Base-by-base conservation (phyloP, 805 yeast species). In the Wickerhamomyces sydowiorum region DNA sequence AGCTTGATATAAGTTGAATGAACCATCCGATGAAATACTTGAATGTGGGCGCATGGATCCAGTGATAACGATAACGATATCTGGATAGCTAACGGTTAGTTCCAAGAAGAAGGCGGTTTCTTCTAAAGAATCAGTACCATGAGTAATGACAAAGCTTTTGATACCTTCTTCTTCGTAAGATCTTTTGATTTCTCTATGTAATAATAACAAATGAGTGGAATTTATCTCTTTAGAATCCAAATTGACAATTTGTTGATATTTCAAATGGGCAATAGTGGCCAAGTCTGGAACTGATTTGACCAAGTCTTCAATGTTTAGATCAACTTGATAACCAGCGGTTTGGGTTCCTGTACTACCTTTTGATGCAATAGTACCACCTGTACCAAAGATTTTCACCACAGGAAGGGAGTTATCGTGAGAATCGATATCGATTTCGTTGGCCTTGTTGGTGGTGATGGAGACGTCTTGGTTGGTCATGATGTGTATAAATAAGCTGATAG, bases 1-100 rank as follows among this genome's bases (percentile, higher is more conserved):
- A 1, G 86, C 85, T 52, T 82, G 86, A 53, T 80, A 81, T 46
- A 82, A 61, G 58, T 82, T 82, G 78, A 81, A 80, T 6, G 85
- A 81, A 3, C 87, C 87, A 56, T 82, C 89, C 1, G 85, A 78
- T 2, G 84, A 77, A 32, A 82, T 73, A 31, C 82, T 76, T 3
- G 85, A 78, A 8, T 83, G 75, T 1, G 89, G 89, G 54, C 87
- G 70, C 89, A 82, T 82, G 6, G 84, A 76, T 2, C 89, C 89
- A 38, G 84, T 80, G 57, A 82, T 64, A 5, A 80, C 86, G 40
- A 82, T 73, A 4, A 86, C 86, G 42, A 78, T 59, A 27, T 66
- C 68, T 46, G 70, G 70, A 42, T 62, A 52, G 42, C 66, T 68
- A 36, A 69, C 59, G 5, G 72, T 64, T 39, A 73, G 61, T 48